A percentile compares a stretch with the other conserved stretches of the same genome.
Evolutionary conservation across 2,329 filamentous ascomycete species (phyloP).

Genomic region (Oidium heveae): DNA sequence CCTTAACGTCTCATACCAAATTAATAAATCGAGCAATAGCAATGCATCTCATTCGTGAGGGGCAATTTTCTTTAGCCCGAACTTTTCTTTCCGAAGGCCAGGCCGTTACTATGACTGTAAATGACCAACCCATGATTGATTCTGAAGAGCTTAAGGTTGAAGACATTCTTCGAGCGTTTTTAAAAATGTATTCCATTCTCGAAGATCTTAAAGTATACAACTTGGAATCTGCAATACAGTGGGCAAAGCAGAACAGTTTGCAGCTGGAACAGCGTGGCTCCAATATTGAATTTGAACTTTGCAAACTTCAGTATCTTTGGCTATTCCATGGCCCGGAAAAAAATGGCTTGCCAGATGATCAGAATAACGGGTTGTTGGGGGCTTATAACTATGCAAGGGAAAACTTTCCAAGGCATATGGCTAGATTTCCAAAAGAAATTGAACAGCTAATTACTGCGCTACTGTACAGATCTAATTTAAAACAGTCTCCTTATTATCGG

Average conservation of each 20-base stretch:
- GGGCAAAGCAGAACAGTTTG: conserved; percentile 48
- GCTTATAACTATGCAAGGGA: conserved; percentile 54
- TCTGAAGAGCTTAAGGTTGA: conserved; percentile 27
- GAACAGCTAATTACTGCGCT: conserved; percentile 61
- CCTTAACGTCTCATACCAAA: conserved; percentile 45
- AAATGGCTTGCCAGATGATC: conserved; percentile 29
- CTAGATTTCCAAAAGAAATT: conserved; percentile 53
- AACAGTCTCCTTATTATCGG: conserved; percentile 49
- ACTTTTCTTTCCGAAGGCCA: conserved; percentile 55
- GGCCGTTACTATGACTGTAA: conserved; percentile 6
- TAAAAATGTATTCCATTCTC: conserved; percentile 76
- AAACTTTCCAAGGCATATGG: conserved; percentile 51
- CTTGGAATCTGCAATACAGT: conserved; percentile 60
- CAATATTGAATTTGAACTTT: conserved; percentile 86
- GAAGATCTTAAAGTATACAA: conserved; percentile 51
- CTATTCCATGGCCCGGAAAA: conserved; percentile 41
- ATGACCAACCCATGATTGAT: conserved; percentile 11
- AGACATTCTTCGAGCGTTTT: conserved; percentile 56
- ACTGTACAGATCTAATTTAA: conserved; percentile 51
- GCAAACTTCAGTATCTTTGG: conserved; percentile 71
- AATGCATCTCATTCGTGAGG: conserved; percentile 89
- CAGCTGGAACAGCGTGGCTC: conserved; percentile 61
- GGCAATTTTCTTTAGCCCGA: conserved; percentile 69
- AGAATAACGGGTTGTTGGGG: conserved; percentile 28
- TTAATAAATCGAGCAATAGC: conserved; percentile 83